These are phyloP conservation scores for Conringia planisiliqua DNA, from an alignment of 345 rosid species.

Conservation along the genomic window DNA sequence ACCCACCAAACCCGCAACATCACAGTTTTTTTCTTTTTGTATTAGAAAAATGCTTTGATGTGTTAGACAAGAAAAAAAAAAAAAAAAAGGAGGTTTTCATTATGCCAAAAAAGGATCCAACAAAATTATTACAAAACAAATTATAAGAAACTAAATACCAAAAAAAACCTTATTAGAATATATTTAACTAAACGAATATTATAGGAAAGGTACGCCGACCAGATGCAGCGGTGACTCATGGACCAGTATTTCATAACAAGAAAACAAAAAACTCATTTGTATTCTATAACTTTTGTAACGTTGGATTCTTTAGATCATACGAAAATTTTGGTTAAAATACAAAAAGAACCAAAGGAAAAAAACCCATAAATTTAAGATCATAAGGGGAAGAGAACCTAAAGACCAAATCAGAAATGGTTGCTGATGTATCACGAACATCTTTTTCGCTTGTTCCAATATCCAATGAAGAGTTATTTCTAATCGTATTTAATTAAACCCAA, in stretches of 20 bases:
- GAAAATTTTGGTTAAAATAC: not conserved
- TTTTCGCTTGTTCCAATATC: conserved; percentile 13
- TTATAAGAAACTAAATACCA: not conserved
- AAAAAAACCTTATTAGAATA: not conserved
- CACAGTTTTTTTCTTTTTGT: conserved; percentile 15
- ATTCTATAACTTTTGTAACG: not conserved
- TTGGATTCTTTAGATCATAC: conserved; percentile 3
- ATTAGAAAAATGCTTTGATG: conserved; percentile 6
- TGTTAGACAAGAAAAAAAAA: not conserved
- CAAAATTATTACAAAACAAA: not conserved
- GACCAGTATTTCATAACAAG: conserved; percentile 2
- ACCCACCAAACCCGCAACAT: conserved; percentile 27
- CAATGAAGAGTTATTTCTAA: not conserved
- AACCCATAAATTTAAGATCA: not conserved
- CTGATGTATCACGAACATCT: conserved; percentile 19
- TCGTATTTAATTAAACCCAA: not conserved
- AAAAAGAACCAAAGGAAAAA: not conserved
- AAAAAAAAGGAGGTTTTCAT: not conserved
- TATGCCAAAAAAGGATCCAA: not conserved
- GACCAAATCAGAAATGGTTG: not conserved
- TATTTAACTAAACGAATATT: not conserved
- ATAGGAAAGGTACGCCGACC: conserved; percentile 28
- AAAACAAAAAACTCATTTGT: conserved; percentile 17
- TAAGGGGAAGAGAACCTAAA: not conserved
- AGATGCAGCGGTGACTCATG: conserved; percentile 30